phyloP scores from a whole-genome alignment of 768 basidiomycete genomes.

The Leccinum aurantiacum region DNA sequence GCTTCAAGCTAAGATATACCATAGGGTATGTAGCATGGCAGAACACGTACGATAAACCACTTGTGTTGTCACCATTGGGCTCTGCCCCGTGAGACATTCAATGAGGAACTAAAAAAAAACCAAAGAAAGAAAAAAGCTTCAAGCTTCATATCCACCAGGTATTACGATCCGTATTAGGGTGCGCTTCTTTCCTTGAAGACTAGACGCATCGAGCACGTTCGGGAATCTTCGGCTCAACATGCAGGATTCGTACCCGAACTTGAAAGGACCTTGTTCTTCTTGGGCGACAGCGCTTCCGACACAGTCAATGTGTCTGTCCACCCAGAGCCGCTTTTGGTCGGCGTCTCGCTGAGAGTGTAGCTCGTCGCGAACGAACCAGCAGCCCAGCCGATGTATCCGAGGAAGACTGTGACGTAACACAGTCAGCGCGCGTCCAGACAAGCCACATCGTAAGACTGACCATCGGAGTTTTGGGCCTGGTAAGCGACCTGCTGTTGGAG shows the following conservation, averaged over 20 bases:
- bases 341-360: conserved; percentile 38
- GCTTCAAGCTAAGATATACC: not conserved
- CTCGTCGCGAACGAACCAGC: conserved; percentile 52
- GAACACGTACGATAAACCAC: not conserved
- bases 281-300: conserved; percentile 35
- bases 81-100: not conserved
- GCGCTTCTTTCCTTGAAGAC: not conserved
- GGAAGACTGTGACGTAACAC: conserved; percentile 35
- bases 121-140: not conserved
- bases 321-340: conserved; percentile 27
- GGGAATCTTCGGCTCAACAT: not conserved
- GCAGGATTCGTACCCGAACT: not conserved
- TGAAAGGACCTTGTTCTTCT: conserved; percentile 9
- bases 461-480: conserved; percentile 49
- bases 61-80: not conserved
- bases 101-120: not conserved
- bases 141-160: not conserved
- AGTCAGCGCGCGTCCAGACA: not conserved
- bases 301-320: conserved; percentile 39
- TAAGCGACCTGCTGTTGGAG: conserved; percentile 47
- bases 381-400: conserved; percentile 59
- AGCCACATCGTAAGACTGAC: conserved; percentile 26
- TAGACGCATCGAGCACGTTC: not conserved
- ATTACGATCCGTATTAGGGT: not conserved
- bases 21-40: not conserved